Conservation (phyloP, 2,329 filamentous ascomycete species). For the Claviceps monticola region DNA sequence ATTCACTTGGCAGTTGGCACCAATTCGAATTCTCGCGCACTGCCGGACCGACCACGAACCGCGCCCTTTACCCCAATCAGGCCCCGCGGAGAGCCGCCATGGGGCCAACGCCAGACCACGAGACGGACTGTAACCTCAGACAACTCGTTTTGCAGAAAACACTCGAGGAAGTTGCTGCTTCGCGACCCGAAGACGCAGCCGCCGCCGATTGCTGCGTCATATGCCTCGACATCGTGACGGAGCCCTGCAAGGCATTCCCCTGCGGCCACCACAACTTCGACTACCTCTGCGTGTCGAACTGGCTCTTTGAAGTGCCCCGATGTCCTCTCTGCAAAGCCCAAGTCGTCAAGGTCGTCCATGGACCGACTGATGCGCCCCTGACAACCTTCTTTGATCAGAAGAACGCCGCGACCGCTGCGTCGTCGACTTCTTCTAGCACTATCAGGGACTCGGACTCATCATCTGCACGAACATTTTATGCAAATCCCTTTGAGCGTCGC, state of each 20-base stretch:
- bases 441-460: constrained; percentile 2
- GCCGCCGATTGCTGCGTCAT: constrained; percentile 56
- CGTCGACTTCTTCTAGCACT: neutral
- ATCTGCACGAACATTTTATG: neutral
- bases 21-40: neutral
- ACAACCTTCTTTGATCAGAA: constrained; percentile 39
- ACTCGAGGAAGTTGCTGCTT: constrained; percentile 26
- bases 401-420: constrained; percentile 1
- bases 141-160: constrained; percentile 30
- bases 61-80: neutral
- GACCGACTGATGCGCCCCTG: constrained; percentile 34
- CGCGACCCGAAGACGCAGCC: constrained; percentile 10
- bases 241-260: constrained; percentile 57
- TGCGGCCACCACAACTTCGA: constrained; percentile 76
- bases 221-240: constrained; percentile 64
- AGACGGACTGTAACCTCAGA: constrained; percentile 22
- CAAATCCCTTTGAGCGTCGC: neutral
- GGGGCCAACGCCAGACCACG: neutral
- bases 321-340: constrained; percentile 66
- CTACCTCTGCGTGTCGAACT: constrained; percentile 70
- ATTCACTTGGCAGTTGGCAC: neutral
- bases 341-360: constrained; percentile 49
- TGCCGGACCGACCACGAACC: neutral
- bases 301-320: constrained; percentile 57
- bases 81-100: neutral